A percentile compares a stretch with the other conserved stretches of the same genome.
Conservation (phyloP, 768 basidiomycete species). For the Lentinula raphanica region DNA sequence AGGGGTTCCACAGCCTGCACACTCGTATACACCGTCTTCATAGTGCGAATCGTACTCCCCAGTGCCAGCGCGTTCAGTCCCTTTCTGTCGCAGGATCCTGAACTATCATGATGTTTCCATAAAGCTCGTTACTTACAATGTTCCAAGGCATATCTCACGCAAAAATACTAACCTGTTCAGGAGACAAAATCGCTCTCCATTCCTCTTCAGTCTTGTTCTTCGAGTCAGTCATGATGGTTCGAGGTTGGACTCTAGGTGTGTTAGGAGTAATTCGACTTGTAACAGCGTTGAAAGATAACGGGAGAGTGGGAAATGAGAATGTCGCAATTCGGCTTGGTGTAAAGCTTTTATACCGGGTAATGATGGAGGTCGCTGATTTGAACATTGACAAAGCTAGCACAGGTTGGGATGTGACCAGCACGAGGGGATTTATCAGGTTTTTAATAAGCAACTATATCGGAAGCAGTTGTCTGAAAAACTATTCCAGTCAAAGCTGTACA, state of each 20-base stretch:
- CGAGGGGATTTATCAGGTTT: not conserved
- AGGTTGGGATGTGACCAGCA: not conserved
- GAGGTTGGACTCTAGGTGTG: not conserved
- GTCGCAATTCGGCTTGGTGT: not conserved
- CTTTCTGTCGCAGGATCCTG: slow-evolving; percentile 78
- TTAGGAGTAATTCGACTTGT: not conserved
- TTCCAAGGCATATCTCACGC: too few species aligned
- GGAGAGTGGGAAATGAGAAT: not conserved
- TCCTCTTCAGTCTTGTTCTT: slow-evolving; percentile 60
- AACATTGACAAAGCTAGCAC: slow-evolving; percentile 4
- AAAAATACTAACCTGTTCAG: slow-evolving; percentile 63
- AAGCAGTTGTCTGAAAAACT: too few species aligned
- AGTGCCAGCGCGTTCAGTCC: slow-evolving; percentile 74
- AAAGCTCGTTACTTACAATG: too few species aligned
- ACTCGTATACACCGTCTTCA: slow-evolving; percentile 66
- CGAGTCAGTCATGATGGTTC: slow-evolving; percentile 2
- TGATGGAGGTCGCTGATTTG: not conserved
- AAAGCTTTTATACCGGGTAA: not conserved
- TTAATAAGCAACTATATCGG: not conserved
- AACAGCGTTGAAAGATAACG: not conserved
- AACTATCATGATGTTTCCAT: slow-evolving; percentile 48
- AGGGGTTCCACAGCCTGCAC: slow-evolving; percentile 76
- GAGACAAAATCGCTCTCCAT: slow-evolving; percentile 78
- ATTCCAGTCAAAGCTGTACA: not conserved
- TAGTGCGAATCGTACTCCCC: slow-evolving; percentile 75